These are phyloP conservation scores for Dacryopinax spathularia DNA, from an alignment of 768 basidiomycete species.

Conservation along the genomic window DNA sequence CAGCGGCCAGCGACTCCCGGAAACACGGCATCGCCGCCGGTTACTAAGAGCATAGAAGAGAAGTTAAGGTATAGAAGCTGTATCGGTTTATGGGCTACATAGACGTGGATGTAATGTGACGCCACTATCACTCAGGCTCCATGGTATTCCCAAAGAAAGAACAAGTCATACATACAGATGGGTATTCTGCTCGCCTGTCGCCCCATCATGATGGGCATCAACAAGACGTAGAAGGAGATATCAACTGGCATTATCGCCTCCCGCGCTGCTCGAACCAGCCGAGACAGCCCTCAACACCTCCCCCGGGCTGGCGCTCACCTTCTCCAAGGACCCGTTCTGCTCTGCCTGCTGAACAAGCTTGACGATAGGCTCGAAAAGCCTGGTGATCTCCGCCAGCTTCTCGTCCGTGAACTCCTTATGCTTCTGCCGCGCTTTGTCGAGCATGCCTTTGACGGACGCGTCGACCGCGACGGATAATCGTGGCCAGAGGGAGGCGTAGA, in stretches of 20 bases:
- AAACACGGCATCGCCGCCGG: constrained; percentile 88
- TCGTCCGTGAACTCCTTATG: neutral
- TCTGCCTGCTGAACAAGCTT: neutral
- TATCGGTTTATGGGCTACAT: neutral
- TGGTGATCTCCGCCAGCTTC: neutral
- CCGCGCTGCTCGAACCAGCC: too few species aligned
- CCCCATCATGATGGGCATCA: too few species aligned
- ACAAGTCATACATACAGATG: too few species aligned
- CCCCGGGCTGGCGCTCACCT: too few species aligned
- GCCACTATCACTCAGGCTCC: neutral
- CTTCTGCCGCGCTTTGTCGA: neutral
- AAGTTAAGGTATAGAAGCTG: neutral
- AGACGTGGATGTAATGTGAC: neutral
- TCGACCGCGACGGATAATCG: neutral
- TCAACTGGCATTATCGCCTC: too few species aligned
- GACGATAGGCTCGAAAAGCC: neutral
- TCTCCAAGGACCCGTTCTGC: too few species aligned
- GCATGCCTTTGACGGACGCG: neutral
- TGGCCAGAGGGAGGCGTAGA: neutral
- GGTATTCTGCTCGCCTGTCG: too few species aligned
- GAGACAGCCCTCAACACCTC: too few species aligned
- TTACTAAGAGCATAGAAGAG: constrained; percentile 32
- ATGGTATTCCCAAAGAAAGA: too few species aligned
- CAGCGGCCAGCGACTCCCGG: constrained; percentile 80
- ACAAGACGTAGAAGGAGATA: too few species aligned